phyloP scores from a whole-genome alignment of 345 rosid genomes.

The Bretschneidera sinensis region DNA sequence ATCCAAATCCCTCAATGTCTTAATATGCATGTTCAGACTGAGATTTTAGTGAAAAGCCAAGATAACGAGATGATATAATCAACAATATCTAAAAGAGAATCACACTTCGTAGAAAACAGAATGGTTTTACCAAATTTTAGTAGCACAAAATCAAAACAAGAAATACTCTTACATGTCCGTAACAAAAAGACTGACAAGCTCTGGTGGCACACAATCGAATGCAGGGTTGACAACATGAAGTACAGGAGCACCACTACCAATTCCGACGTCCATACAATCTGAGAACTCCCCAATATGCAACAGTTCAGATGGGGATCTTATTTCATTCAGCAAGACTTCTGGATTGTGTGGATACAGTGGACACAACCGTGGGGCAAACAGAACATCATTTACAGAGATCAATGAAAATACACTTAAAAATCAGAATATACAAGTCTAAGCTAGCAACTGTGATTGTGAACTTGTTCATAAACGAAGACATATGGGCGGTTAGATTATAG shows the following conservation, averaged over 20 bases:
- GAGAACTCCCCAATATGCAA: conserved; percentile 44
- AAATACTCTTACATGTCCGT: conserved; percentile 33
- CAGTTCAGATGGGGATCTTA: conserved; percentile 41
- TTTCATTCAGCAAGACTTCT: conserved; percentile 31
- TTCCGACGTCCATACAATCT: conserved; percentile 35
- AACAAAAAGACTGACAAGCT: conserved; percentile 39
- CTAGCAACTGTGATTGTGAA: background rate
- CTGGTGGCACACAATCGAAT: conserved; percentile 40
- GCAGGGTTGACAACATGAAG: conserved; percentile 40
- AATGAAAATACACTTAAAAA: background rate
- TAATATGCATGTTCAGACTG: too few relatives aligned
- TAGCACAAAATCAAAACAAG: too few relatives aligned
- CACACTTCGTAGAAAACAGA: too few relatives aligned
- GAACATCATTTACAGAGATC: background rate
- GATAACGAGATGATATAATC: too few relatives aligned
- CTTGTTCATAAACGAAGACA: background rate
- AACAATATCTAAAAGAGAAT: too few relatives aligned
- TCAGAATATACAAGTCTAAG: too few relatives aligned
- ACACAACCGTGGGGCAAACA: conserved; percentile 23
- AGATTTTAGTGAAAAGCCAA: too few relatives aligned
- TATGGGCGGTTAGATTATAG: background rate
- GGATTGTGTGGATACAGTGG: conserved; percentile 36
- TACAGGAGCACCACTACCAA: conserved; percentile 26
- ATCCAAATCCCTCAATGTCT: too few relatives aligned
- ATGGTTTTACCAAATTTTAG: too few relatives aligned